Evolutionary conservation across 805 yeast genomes (phyloP).

Genomic region (Candida sithepensis): DNA sequence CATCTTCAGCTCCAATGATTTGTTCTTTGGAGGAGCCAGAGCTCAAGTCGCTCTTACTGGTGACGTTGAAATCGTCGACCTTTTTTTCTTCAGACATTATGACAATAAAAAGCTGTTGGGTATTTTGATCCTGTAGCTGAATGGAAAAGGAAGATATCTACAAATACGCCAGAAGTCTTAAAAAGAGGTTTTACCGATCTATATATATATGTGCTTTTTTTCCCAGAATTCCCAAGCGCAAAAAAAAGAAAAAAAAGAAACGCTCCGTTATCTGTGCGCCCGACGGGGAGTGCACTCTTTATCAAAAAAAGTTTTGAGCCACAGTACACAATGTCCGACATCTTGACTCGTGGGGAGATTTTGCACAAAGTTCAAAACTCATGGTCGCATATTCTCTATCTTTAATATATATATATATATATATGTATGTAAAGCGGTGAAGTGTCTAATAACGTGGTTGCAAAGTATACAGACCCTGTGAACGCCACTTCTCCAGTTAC

Average conservation of each 20-base stretch:
- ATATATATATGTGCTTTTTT: not conserved
- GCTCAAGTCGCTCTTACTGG: not conserved
- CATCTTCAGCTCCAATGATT: not conserved
- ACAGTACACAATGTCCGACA: not conserved
- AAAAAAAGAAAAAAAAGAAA: not conserved
- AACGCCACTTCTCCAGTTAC: too few species aligned
- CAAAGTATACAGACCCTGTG: too few species aligned
- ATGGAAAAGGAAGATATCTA: too few species aligned
- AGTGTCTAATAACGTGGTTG: too few species aligned
- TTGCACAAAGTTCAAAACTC: too few species aligned
- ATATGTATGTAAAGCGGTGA: too few species aligned
- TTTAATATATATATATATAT: too few species aligned
- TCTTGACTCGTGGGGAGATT: too few species aligned
- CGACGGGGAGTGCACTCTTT: not conserved
- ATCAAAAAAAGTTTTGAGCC: not conserved
- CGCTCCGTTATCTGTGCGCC: not conserved
- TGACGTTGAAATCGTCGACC: not conserved
- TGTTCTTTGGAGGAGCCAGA: conserved; percentile 1
- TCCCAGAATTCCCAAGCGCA: not conserved
- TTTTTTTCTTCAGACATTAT: not conserved
- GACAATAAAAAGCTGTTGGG: not conserved
- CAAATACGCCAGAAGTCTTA: too few species aligned
- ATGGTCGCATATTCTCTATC: too few species aligned
- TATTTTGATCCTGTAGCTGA: too few species aligned
- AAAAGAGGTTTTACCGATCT: not conserved